phyloP scores from a whole-genome alignment of 139 green algal genomes.

The Spirogloea muscicola region DNA sequence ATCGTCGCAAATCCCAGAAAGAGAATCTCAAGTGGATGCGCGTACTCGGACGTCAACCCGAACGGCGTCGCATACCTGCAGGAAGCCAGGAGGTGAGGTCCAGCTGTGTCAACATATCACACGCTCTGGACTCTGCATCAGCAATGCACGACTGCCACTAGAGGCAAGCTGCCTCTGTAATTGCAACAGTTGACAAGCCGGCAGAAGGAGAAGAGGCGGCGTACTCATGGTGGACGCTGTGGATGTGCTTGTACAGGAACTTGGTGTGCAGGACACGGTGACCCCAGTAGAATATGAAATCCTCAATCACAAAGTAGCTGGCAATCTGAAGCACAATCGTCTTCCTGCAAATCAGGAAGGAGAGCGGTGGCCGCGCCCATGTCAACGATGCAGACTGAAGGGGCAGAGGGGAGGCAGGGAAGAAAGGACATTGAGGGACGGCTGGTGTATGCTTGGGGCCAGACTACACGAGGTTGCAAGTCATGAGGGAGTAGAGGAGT shows the following conservation, averaged over 20 bases:
- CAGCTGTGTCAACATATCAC: too few species aligned
- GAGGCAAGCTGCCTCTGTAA: too few species aligned
- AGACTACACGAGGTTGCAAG: too few species aligned
- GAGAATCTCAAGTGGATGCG: constrained; percentile 51
- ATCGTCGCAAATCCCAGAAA: constrained; percentile 50
- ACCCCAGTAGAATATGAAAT: constrained; percentile 56
- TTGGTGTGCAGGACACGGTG: constrained; percentile 51
- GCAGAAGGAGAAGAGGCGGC: neutral
- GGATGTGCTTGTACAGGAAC: constrained; percentile 49
- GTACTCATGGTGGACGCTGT: constrained; percentile 51
- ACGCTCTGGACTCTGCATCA: neutral
- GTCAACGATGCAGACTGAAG: too few species aligned
- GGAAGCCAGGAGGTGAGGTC: neutral
- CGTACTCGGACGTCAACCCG: constrained; percentile 50
- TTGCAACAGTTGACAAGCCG: neutral
- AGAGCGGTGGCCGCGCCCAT: too few species aligned
- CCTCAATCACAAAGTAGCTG: constrained; percentile 53
- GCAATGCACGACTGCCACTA: neutral
- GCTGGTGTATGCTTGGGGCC: too few species aligned
- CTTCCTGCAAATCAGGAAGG: too few species aligned
- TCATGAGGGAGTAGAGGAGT: too few species aligned
- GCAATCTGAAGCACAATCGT: constrained; percentile 37
- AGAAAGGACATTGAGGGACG: too few species aligned
- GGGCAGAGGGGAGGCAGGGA: too few species aligned
- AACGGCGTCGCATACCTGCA: constrained; percentile 49